A percentile compares a stretch with the other conserved stretches of the same genome.
phyloP scores from a whole-genome alignment of 129 eudicot genomes.

The sunflower (Helianthus annuus) region DNA sequence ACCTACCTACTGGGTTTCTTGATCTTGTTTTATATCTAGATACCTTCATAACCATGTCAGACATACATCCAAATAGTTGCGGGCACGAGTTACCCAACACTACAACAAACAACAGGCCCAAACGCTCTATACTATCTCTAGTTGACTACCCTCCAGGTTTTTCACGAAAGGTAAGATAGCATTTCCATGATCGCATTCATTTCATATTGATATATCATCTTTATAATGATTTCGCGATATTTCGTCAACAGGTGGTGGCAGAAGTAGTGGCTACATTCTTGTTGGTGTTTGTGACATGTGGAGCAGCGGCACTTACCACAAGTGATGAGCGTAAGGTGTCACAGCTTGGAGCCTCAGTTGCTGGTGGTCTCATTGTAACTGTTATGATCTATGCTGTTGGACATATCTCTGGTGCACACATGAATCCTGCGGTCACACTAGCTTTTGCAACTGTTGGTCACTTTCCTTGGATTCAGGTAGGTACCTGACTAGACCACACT shows the following conservation, averaged over 20 bases:
- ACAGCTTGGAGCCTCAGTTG: conserved; percentile 71
- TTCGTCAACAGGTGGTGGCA: conserved; percentile 53
- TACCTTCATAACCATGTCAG: conserved; percentile 12
- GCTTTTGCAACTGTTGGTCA: conserved; percentile 74
- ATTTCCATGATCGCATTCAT: not conserved
- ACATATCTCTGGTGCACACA: conserved; percentile 90
- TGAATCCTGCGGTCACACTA: conserved; percentile 94
- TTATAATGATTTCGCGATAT: not conserved
- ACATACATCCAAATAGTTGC: not conserved
- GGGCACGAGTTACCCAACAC: conserved; percentile 1
- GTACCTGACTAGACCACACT: not conserved
- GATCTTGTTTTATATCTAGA: not conserved
- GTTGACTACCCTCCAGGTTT: conserved; percentile 28
- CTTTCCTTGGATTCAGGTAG: conserved; percentile 76
- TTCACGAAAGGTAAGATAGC: conserved; percentile 12
- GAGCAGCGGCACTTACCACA: conserved; percentile 54
- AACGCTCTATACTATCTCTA: not conserved
- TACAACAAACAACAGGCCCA: conserved; percentile 9
- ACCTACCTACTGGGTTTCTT: not conserved
- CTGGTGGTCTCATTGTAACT: conserved; percentile 80
- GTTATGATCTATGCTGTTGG: conserved; percentile 96
- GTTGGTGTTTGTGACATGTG: conserved; percentile 84
- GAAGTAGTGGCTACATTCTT: conserved; percentile 77
- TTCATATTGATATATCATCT: not conserved
- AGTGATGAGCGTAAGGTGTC: conserved; percentile 53